Base-by-base conservation (phyloP, 179 eudicot genomes). In the Drosera spatulata region DNA sequence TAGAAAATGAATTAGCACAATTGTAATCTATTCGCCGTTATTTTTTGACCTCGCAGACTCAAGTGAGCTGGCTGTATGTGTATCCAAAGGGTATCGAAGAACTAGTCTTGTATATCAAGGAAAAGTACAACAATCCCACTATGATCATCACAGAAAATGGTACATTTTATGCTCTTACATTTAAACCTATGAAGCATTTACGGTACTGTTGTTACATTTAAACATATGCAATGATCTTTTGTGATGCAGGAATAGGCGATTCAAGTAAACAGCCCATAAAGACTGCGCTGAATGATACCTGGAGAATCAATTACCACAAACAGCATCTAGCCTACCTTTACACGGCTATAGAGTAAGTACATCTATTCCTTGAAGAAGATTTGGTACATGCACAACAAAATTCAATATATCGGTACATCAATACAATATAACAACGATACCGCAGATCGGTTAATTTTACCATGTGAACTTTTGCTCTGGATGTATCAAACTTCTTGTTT, bases 101-200 rank as follows among this genome's bases (percentile, higher is more conserved):
- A 12, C 63, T 70, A 6, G 11, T 65, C 22, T 39, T 73, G 5
- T 53, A 58, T 37, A 50, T 73, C 7, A 61, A 77, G 46, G 53
- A 47, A 0, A 66, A 60, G 2, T 77, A 77, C 39, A 50, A 64
- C 55, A 73, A 73, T 55, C 81, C 81, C 0, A 4, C 60, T 2
- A 66, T 73, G n/a, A 5, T 56, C 51, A 39, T 77, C 15, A 73
- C 81, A 6, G 72, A 74, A 43, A 77, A 77, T 61, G 81, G 77
- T 70, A 69, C 7, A 45, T 45, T 45, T 6, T 6, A 45, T 45
- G 10, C 7, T 46, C 9, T 46, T 6, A 46, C 49, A 6, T 46
- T 46, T 46, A 7, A 7, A 6, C 49, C 1, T 6, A 46, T 6
- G 11, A 6, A 2, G 7, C 0, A 46, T 46, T 46, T 10, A 46